Evolutionary conservation across 345 rosid genomes (phyloP), one percentile per base, ranked within the genome.

Genomic region (Eucalyptus camaldulensis): DNA sequence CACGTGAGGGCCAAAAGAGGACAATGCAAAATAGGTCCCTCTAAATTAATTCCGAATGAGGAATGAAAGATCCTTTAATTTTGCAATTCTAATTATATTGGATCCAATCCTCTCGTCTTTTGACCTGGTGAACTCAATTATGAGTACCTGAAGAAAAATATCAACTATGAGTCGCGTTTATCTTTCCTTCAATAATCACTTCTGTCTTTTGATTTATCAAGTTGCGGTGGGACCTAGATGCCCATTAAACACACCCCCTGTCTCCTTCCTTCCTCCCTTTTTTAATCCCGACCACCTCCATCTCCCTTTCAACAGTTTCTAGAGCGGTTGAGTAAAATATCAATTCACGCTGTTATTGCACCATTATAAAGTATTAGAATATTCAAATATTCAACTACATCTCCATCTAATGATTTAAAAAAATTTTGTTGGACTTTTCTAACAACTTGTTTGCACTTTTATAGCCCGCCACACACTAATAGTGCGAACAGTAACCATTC

Each of bases 401-500:
- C 6, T 13, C 17, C 37, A 15, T 14, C 19, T 14, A n/a, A 65
- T n/a, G 0, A 65, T 8, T n/a, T 65, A 2, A 65, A 40, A 40
- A 40, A 4, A 4, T 1, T 40, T 40, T 40, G 7, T 65, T 65
- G 16, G 19, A 14, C 17, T 65, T 60, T 43, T 60, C n/a, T 60
- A 25, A 65, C 6, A 4, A 0, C 37, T n/a, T 33, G 3, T n/a
- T 7, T n/a, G 37, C 37, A 65, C 33, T 65, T 22, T 56, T 24
- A 24, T 10, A 56, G 13, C 12, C 40, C 3, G 10, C 10, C 76
- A 14, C 76, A n/a, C 6, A 8, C 21, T 14, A 14, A 6, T 65
- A 0, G 10, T 53, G 24, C 58, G 0, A 53, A 53, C 19, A 0
- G 10, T 53, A 53, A 53, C 5, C 58, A 19, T 53, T 53, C 1